Evolutionary conservation across 1,139 yeast species (phyloP), one percentile per base, ranked within the genome.

Genomic region (Saccharomyces hybrid): DNA sequence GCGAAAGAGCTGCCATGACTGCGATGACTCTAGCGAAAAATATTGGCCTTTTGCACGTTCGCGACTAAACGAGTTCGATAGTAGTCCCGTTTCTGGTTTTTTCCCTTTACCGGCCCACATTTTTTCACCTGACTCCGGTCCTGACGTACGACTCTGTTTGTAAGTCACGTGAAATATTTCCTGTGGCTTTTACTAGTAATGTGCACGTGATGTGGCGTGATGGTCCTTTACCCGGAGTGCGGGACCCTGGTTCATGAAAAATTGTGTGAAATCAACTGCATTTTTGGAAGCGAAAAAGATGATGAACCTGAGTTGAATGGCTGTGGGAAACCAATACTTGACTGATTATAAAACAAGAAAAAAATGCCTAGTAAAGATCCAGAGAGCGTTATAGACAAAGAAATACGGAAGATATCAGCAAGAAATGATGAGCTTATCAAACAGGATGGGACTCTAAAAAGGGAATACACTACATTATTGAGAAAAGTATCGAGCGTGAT

Each of bases 351-450:
- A n/a, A 23, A 46, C 13, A 46, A 23, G 11, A 6, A 23, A 25
- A 25, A 23, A 11, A 38, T 38, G 44, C 44, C 44, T 9, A 38
- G 14, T 11, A 38, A 38, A 38, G 31, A 27, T 6, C n/a, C 31
- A 23, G 28, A 46, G 23, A 27, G 27, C 9, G 13, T 8, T 31
- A 19, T 50, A 13, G 57, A 54, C 8, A 58, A 48, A 44, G 63
- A 62, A 25, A 57, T 53, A 9, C 53, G 55, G 6, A 62, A 61
- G 47, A 48, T 62, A 26, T 25, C 58, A 5, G 60, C 69, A 7
- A 61, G 69, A 48, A 60, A 66, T 46, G 72, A 69, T 28, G 71
- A 69, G 52, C 54, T 68, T 50, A 49, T 54, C 2, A 68, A 67
- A 55, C 72, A 69, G 48, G 67, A 67, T 41, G 53, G 57, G 3